Evolutionary conservation across 192 early-diverging fungal genomes (phyloP).

Genomic region (Umbelopsis vinacea): DNA sequence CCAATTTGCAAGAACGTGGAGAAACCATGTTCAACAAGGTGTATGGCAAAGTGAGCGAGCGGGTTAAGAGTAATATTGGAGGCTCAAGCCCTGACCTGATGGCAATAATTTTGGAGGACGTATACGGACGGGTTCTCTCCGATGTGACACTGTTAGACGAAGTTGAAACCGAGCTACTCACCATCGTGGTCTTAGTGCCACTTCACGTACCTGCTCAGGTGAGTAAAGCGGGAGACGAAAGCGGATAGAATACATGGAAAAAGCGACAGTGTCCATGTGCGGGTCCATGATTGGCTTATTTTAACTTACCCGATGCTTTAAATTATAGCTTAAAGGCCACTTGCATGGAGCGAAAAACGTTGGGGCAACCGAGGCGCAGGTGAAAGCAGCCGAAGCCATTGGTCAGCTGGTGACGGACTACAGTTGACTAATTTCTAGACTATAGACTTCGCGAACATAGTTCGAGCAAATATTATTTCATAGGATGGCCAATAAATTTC

Average conservation of each 20-base stretch:
- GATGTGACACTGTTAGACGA: conserved; percentile 18
- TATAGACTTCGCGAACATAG: not conserved
- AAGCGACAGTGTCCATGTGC: no score
- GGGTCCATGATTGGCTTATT: not conserved
- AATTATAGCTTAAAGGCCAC: conserved; percentile 26
- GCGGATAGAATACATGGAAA: not conserved
- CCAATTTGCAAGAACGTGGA: not conserved
- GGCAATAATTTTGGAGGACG: conserved; percentile 18
- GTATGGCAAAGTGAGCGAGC: conserved; percentile 14
- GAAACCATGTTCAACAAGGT: conserved; percentile 17
- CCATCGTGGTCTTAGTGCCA: conserved; percentile 3
- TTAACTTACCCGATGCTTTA: not conserved
- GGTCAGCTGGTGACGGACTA: not conserved
- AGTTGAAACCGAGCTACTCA: conserved; percentile 24
- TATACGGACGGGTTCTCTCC: conserved; percentile 27
- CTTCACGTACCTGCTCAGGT: conserved; percentile 26
- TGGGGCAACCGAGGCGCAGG: conserved; percentile 24
- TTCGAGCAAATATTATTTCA: not conserved
- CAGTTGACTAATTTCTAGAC: not conserved
- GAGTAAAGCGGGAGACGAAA: not conserved
- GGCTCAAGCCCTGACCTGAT: conserved; percentile 17
- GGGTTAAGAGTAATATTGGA: conserved; percentile 12
- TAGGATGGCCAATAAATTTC: conserved; percentile 4
- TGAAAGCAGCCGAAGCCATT: conserved; percentile 21
- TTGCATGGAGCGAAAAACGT: conserved; percentile 28